A percentile compares a stretch with the other conserved stretches of the same genome.
phyloP scores from a whole-genome alignment of 495 filamentous ascomycete genomes.

The Podospora tetraspora region DNA sequence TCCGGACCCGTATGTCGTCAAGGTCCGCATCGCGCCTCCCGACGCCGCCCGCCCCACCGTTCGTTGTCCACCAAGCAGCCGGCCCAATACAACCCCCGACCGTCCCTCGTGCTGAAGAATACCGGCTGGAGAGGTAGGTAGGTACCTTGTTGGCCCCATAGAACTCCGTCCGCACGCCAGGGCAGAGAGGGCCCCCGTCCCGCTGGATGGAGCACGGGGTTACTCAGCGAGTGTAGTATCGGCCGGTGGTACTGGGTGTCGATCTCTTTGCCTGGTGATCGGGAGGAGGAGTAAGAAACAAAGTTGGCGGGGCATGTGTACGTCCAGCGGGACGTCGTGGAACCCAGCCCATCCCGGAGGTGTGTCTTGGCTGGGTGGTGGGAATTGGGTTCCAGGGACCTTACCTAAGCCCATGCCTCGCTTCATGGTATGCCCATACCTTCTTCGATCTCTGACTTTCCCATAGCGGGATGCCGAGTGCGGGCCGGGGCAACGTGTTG shows the following conservation, averaged over 20 bases:
- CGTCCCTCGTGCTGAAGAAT: background rate
- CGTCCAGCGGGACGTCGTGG: background rate
- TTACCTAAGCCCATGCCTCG: background rate
- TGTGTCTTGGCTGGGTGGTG: background rate
- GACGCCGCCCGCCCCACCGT: background rate
- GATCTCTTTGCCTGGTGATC: too few species aligned
- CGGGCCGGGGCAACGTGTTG: too few species aligned
- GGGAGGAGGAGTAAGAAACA: background rate
- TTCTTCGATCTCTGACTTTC: background rate
- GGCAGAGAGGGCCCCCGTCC: background rate
- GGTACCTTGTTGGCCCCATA: too few species aligned
- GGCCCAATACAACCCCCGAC: background rate
- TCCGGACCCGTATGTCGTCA: background rate
- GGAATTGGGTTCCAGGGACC: background rate
- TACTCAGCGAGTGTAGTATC: background rate
- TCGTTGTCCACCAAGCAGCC: background rate
- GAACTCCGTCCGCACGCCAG: background rate
- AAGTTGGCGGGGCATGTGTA: background rate
- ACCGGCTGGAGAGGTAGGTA: background rate
- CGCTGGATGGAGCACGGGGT: background rate
- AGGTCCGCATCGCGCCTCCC: background rate
- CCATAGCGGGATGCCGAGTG: background rate
- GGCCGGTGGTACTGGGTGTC: background rate
- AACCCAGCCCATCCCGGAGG: background rate
- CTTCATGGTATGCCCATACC: background rate